Evolutionary conservation across 1,284 basidiomycete genomes (phyloP), one percentile per base, ranked within the genome.

Genomic region (Sanghuangporus weigelae): DNA sequence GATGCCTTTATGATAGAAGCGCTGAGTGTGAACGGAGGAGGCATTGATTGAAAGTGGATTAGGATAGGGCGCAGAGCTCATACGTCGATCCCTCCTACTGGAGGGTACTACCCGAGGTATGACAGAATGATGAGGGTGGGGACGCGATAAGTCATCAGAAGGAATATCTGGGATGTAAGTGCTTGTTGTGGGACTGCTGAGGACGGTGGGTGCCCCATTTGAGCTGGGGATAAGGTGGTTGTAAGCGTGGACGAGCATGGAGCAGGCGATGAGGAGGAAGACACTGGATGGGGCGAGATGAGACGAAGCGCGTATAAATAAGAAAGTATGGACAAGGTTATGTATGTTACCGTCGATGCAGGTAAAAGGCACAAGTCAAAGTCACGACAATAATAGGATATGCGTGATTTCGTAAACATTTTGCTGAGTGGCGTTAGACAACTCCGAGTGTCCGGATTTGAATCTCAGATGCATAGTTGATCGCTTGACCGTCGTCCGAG

Each of bases 151-250:
- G 56, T 63, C 56, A 40, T 68, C 49, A 53, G 36, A 76, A 57
- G 66, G 69, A 10, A 64, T 60, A 48, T 76, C 74, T 38, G 70
- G 71, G 65, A 78, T 78, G 59, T 77, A 75, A 59, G 71, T 69
- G 67, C 76, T 74, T 62, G 59, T 71, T 66, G 76, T 73, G 48
- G 61, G 38, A 67, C 72, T 71, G 64, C 56, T 21, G 23, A 54
- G 44, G 19, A 57, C 54, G 42, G 58, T 12, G 21, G 44, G 53
- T 21, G 38, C 14, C 19, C 44, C 46, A 44, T 63, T 59, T 46
- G 57, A 39, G 31, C 57, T 66, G 56, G 59, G 55, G 40, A 64
- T 51, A 51, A 62, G 65, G 55, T 66, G 59, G 57, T 68, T 51
- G 71, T 71, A 72, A 49, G 62, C 57, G 65, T 62, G 59, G 50